These are phyloP conservation scores for Calonectria hongkongensis DNA, from an alignment of 2,329 filamentous ascomycete genomes.

Conservation along the genomic window DNA sequence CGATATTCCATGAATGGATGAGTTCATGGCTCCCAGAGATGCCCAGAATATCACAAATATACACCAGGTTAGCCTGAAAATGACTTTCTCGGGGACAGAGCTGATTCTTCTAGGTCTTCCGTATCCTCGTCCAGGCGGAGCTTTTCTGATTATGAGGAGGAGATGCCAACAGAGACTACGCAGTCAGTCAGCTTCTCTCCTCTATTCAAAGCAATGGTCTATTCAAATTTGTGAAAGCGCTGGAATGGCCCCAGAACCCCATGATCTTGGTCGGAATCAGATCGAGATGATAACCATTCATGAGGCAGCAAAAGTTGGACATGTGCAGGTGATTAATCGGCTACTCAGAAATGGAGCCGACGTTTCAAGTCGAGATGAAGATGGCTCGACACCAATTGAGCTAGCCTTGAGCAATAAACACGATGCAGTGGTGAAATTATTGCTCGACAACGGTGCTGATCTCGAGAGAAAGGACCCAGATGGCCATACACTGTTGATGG, in stretches of 20 bases:
- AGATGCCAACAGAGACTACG: neutral
- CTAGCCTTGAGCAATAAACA: neutral
- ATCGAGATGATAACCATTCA: neutral
- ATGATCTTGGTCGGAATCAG: neutral
- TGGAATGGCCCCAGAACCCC: neutral
- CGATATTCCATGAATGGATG: neutral
- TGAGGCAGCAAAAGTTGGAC: neutral
- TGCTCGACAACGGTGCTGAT: neutral
- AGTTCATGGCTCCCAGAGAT: neutral
- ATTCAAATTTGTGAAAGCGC: neutral
- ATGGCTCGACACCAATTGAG: neutral
- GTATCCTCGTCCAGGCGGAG: neutral
- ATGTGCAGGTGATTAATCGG: neutral
- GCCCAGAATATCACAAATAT: neutral
- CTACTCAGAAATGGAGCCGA: neutral
- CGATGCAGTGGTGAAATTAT: neutral
- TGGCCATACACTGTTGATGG: neutral
- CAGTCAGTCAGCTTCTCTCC: neutral
- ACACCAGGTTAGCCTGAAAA: neutral
- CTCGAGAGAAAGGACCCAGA: neutral
- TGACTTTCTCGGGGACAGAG: too few species aligned
- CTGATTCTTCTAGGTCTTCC: neutral
- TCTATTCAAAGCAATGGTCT: neutral
- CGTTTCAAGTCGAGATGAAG: neutral
- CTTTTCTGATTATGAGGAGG: neutral